Conservation (phyloP, 352 stramenopile genomes). For the Globisporangium paddicum region DNA sequence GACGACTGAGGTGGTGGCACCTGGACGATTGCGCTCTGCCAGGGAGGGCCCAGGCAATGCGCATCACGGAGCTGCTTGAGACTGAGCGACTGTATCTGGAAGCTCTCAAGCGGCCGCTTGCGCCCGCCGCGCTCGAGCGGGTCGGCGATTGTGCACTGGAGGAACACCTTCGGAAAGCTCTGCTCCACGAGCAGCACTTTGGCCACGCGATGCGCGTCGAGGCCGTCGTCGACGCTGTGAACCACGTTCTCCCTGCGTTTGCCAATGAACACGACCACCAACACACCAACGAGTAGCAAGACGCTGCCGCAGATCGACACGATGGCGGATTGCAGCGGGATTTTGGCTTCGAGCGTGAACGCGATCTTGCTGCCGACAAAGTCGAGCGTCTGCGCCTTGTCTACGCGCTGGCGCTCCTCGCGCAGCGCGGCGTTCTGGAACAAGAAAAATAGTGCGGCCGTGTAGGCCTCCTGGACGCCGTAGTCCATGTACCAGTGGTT, state of each 20-base stretch:
- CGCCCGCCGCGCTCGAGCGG: background rate
- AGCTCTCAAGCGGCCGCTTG: conserved; percentile 18
- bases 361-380: conserved; percentile 27
- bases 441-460: conserved; percentile 41
- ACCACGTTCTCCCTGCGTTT: conserved; percentile 16
- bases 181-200: conserved; percentile 35
- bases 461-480: conserved; percentile 47
- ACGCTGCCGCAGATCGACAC: conserved; percentile 21
- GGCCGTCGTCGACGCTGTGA: conserved; percentile 11
- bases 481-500: conserved; percentile 43
- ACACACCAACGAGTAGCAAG: conserved; percentile 14
- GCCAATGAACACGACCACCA: conserved; percentile 13
- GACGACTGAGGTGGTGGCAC: background rate
- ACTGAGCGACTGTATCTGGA: conserved; percentile 23
- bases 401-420: conserved; percentile 15
- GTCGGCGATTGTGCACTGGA: conserved; percentile 31
- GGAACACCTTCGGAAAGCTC: conserved; percentile 27
- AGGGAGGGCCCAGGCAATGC: too few species aligned
- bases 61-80: conserved; percentile 28
- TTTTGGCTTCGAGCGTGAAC: conserved; percentile 29
- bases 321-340: conserved; percentile 27
- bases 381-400: conserved; percentile 24
- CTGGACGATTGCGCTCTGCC: conserved; percentile 5
- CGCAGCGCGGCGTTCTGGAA: conserved; percentile 47
- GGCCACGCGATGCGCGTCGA: conserved; percentile 31